Evolutionary conservation across 352 stramenopile genomes (phyloP).

Genomic region (Phytopythium vexans): DNA sequence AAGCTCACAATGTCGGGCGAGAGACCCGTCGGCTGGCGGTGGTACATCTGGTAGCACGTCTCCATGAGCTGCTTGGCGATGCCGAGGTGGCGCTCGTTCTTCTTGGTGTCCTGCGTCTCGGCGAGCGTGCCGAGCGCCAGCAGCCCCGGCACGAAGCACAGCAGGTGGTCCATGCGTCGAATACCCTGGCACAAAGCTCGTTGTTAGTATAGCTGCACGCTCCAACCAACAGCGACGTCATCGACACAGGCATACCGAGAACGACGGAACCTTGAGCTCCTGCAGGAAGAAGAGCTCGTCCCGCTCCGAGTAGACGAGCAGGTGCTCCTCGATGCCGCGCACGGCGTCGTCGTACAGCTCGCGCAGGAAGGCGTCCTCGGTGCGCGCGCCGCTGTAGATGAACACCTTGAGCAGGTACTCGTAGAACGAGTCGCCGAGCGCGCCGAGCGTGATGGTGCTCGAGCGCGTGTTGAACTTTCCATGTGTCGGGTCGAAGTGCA

Average conservation of each 20-base stretch:
- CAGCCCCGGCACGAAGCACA: constrained; percentile 94
- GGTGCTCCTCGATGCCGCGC: constrained; percentile 88
- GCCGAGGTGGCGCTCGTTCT: constrained; percentile 82
- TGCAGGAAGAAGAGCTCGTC: constrained; percentile 74
- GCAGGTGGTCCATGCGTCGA: constrained; percentile 95
- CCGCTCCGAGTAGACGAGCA: constrained; percentile 73
- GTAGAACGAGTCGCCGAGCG: constrained; percentile 96
- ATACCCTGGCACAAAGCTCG: constrained; percentile 11
- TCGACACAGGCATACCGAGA: constrained; percentile 25
- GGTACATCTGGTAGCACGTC: constrained; percentile 96
- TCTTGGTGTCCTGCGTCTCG: constrained; percentile 48
- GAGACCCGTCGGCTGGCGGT: constrained; percentile 88
- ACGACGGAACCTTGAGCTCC: constrained; percentile 46
- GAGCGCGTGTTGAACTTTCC: constrained; percentile 28
- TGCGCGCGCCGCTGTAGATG: constrained; percentile 91
- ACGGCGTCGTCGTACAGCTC: constrained; percentile 94
- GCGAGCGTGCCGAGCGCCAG: constrained; percentile 91
- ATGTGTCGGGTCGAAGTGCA: constrained; percentile 56
- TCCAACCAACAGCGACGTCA: not conserved
- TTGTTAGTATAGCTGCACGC: not conserved
- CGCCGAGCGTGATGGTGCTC: constrained; percentile 89
- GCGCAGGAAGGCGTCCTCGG: constrained; percentile 62
- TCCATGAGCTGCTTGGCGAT: constrained; percentile 89
- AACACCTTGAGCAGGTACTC: constrained; percentile 98
- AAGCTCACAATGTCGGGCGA: constrained; percentile 93